Percentiles rank a stretch among this genome's conserved stretches.
These are phyloP conservation scores for Lobulomyces angularis DNA, from an alignment of 192 early-diverging fungal genomes.

Conservation along the genomic window DNA sequence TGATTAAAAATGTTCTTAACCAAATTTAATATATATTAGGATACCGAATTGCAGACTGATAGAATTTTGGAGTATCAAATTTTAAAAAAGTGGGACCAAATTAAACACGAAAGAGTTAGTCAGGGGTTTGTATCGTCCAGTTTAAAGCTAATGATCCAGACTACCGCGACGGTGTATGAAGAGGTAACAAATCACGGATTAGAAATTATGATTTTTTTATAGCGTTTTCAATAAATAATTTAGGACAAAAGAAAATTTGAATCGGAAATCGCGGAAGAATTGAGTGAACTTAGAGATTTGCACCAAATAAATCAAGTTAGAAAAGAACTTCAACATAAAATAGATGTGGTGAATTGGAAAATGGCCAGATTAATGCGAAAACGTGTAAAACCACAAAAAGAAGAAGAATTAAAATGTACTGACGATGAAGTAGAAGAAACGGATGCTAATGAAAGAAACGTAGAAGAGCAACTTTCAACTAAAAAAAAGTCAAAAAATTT, in stretches of 20 bases:
- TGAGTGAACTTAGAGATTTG: constrained; percentile 1
- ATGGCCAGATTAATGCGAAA: neutral
- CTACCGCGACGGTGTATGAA: too few species aligned
- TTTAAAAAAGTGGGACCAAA: constrained; percentile 27
- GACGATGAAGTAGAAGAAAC: neutral
- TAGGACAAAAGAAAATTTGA: constrained; percentile 3
- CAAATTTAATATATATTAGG: constrained; percentile 9
- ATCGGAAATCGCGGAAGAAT: constrained; percentile 1
- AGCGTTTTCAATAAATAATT: neutral
- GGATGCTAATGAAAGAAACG: too few species aligned
- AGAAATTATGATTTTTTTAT: neutral
- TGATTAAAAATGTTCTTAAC: neutral
- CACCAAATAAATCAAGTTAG: neutral
- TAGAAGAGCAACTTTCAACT: too few species aligned
- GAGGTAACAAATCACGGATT: neutral
- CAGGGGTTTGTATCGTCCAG: constrained; percentile 8
- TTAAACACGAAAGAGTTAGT: constrained; percentile 20
- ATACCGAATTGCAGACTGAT: constrained; percentile 31
- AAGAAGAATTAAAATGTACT: neutral
- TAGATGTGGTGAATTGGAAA: constrained; percentile 1
- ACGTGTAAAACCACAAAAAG: neutral
- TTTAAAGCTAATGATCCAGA: constrained; percentile 14
- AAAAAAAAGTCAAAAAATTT: too few species aligned
- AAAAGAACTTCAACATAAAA: neutral
- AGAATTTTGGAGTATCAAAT: constrained; percentile 32